Base-by-base conservation (phyloP, 176 grass and related monocot species). In the Oryza coarctata region DNA sequence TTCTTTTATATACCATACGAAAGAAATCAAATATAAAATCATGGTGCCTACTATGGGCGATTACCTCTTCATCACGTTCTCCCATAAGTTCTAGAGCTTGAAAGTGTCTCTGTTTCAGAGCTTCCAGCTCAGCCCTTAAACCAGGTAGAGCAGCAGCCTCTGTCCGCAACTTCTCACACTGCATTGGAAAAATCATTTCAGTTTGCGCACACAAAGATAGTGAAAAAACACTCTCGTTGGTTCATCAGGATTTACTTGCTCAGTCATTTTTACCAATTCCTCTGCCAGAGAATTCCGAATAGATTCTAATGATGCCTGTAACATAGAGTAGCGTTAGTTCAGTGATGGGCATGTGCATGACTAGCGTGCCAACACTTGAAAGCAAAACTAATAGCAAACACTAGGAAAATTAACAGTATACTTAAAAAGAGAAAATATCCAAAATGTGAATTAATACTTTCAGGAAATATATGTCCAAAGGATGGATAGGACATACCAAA, bases 61-160 rank as follows among this genome's bases (percentile, higher is more conserved):
- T 15, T 85, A 99, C 97, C 97, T 96, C 97, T 96, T 99, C 97
- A 83, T 99, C 97, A 76, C 93, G 97, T 87, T 99, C 97, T 26
- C 97, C 97, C 97, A 96, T 99, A 82, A 99, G 93, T 85, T 99
- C 97, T 43, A 99, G 81, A 57, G 97, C 97, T 70, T 94, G 82
- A 57, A 90, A 92, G 63, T 99, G 93, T 67, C 97, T 95, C 86
- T 87, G 91, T 89, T 94, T 91, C 67, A 99, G 83, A 65, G 97
- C 97, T 77, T 99, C 93, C 43, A 99, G 72, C 72, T 99, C 97
- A 14, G 91, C 93, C 77, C 81, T 90, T 83, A 99, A 85, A 25
- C 91, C 91, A 94, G 97, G 97, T 71, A 99, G 89, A 87, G 81
- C 73, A 69, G 91, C 78, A 20, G 97, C 87, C 75, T 96, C 97